Percentiles rank a stretch among this genome's conserved stretches.
phyloP scores from a whole-genome alignment of 2,329 filamentous ascomycete species.

The Mycosphaerella arachidis region DNA sequence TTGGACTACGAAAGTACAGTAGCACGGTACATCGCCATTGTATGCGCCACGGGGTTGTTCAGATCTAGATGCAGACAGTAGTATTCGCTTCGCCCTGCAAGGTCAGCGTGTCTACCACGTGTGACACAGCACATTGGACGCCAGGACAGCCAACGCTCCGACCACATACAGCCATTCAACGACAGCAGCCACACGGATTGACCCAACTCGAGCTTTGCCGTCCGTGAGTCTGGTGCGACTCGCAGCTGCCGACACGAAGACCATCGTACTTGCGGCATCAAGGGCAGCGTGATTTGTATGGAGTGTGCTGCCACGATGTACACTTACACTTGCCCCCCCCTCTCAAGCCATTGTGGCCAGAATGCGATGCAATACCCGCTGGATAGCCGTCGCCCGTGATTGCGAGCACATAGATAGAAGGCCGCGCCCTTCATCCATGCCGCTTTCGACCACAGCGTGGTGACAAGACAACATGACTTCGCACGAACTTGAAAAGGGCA shows the following conservation, averaged over 20 bases:
- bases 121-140: background rate
- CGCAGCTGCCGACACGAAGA: background rate
- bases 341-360: background rate
- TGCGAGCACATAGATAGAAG: background rate
- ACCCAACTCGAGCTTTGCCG: background rate
- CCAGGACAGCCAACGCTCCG: background rate
- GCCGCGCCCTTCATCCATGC: background rate
- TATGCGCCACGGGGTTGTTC: background rate
- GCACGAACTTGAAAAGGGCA: slow-evolving; percentile 12
- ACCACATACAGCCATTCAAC: background rate
- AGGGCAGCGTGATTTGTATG: background rate
- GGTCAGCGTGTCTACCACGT: background rate
- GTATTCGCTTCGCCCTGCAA: background rate
- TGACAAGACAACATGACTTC: slow-evolving; percentile 2
- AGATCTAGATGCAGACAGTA: background rate
- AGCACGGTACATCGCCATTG: background rate
- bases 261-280: background rate
- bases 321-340: background rate
- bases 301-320: background rate
- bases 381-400: background rate
- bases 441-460: background rate
- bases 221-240: background rate
- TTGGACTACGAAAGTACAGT: background rate
- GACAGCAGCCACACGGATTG: background rate
- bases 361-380: background rate